These are phyloP conservation scores for Lipomyces yamadae DNA, from an alignment of 805 yeast species.

Conservation along the genomic window DNA sequence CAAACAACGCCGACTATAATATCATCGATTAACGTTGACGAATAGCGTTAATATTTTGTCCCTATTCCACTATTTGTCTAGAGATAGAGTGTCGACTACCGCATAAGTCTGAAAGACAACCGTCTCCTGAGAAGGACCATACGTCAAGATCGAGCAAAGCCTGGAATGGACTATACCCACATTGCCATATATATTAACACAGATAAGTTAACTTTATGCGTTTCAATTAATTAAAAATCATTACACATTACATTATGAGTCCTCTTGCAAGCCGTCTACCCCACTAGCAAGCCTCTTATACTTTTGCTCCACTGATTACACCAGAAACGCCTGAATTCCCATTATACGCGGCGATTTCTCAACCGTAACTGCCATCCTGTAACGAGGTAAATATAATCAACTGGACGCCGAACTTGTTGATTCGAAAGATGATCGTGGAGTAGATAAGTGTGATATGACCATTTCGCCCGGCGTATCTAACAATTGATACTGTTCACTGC, in stretches of 20 bases:
- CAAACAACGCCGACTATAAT: too few species aligned
- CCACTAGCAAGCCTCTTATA: not conserved
- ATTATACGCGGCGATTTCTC: not conserved
- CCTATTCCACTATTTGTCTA: too few species aligned
- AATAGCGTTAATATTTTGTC: too few species aligned
- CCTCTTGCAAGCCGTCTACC: not conserved
- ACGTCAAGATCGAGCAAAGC: too few species aligned
- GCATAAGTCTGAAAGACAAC: too few species aligned
- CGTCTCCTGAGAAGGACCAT: too few species aligned
- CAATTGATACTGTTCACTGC: not conserved
- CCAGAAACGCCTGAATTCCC: not conserved
- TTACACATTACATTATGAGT: not conserved
- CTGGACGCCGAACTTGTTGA: conserved; percentile 7
- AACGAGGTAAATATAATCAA: not conserved
- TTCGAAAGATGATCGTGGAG: conserved; percentile 22
- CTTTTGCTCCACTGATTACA: not conserved
- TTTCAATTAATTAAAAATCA: not conserved
- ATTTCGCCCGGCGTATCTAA: conserved; percentile 17
- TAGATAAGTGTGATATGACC: conserved; percentile 20
- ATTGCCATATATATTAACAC: not conserved
- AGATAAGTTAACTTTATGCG: not conserved
- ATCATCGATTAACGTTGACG: too few species aligned
- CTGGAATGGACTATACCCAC: too few species aligned
- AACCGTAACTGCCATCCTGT: too few species aligned
- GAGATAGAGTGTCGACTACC: too few species aligned